These are phyloP conservation scores for Echinochloa phyllopogon DNA, from an alignment of 176 grass and related monocot genomes.

Conservation along the genomic window DNA sequence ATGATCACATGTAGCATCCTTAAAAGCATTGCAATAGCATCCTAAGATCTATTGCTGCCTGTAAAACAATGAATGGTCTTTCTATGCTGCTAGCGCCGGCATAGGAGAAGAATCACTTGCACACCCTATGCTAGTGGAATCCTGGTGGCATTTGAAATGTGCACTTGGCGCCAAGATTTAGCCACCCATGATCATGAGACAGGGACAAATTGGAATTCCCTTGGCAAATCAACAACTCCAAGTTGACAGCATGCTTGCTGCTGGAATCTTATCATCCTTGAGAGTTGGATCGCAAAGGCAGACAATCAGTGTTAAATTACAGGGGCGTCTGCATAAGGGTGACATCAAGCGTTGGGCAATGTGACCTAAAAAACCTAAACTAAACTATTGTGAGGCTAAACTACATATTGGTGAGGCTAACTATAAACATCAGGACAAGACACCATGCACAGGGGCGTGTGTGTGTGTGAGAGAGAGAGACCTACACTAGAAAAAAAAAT, in stretches of 20 bases:
- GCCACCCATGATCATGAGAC: neutral
- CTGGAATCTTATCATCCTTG: constrained; percentile 30
- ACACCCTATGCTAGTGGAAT: neutral
- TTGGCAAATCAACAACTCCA: constrained; percentile 33
- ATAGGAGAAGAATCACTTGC: neutral
- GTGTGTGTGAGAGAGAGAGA: neutral
- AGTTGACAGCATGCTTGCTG: neutral
- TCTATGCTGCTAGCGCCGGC: neutral
- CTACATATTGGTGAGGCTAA: neutral
- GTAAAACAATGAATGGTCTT: neutral
- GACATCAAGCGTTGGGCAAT: constrained; percentile 51
- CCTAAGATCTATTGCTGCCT: neutral
- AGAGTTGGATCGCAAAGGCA: neutral
- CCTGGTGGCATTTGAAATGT: constrained; percentile 15
- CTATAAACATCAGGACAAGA: constrained; percentile 41
- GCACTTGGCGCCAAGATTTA: constrained; percentile 38
- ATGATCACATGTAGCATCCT: constrained; percentile 36
- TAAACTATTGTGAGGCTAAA: neutral
- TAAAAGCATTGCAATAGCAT: constrained; percentile 45
- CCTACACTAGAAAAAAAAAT: neutral
- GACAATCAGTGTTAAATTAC: constrained; percentile 4
- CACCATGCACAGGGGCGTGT: constrained; percentile 8
- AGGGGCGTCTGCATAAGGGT: constrained; percentile 39
- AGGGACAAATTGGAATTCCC: constrained; percentile 36
- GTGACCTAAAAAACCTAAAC: constrained; percentile 40